These are phyloP conservation scores for sweet orange (Citrus sinensis) DNA, from an alignment of 345 rosid species.

Conservation along the genomic window DVS_A1.0 CM039167.1:29268501-29269000, in stretches of 20 bases:
- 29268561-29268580: conserved; percentile 96
- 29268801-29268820: not conserved
- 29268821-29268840: not conserved
- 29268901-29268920: not conserved
- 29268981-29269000: not conserved
- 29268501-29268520: conserved; percentile 63
- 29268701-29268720: not conserved
- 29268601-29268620: conserved; percentile 93
- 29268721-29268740: conserved; percentile 5
- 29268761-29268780: not conserved
- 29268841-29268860: not conserved
- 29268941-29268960: too few relatives aligned
- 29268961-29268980: too few relatives aligned
- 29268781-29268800: not conserved
- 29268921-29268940: not conserved
- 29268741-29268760: not conserved
- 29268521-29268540: conserved; percentile 74
- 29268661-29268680: not conserved
- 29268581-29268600: conserved; percentile 98
- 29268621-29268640: conserved; percentile 66
- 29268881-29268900: not conserved
- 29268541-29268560: conserved; percentile 69
- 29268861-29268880: not conserved
- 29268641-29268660: not conserved
- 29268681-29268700: not conserved